Conservation (phyloP, 768 basidiomycete genomes). For the Lentinula raphanica region DNA sequence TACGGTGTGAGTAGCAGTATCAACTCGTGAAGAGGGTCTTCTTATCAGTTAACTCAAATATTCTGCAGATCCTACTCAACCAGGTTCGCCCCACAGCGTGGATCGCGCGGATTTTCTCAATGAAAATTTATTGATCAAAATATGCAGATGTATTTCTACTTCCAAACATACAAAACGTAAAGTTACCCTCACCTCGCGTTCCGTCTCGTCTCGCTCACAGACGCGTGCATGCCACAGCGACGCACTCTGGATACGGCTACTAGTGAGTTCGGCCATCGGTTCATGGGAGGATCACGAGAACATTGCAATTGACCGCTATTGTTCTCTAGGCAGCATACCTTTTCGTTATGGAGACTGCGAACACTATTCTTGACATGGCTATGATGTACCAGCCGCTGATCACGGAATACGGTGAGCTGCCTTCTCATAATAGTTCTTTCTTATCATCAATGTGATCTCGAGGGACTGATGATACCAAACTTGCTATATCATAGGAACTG, state of each 20-base stretch:
- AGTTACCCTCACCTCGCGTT: too few species aligned
- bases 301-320: not conserved
- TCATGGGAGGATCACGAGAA: not conserved
- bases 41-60: not conserved
- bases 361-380: constrained; percentile 39
- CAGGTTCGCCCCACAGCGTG: not conserved
- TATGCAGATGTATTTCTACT: not conserved
- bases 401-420: constrained; percentile 29
- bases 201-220: not conserved
- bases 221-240: constrained; percentile 25
- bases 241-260: constrained; percentile 33
- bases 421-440: too few species aligned
- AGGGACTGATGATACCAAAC: not conserved
- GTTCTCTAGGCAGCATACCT: constrained; percentile 33
- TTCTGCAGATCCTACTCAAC: not conserved
- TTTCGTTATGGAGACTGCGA: constrained; percentile 38
- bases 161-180: not conserved
- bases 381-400: constrained; percentile 46
- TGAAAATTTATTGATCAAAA: not conserved
- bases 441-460: not conserved
- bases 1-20: constrained; percentile 2
- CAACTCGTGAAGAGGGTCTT: too few species aligned
- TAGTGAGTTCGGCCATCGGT: constrained; percentile 25
- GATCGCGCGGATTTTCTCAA: not conserved
- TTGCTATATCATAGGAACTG: constrained; percentile 19